Percentiles rank a stretch among this genome's conserved stretches.
These are phyloP conservation scores for Ciborinia camelliae DNA, from an alignment of 2,329 filamentous ascomycete genomes.

Conservation along the genomic window DNA sequence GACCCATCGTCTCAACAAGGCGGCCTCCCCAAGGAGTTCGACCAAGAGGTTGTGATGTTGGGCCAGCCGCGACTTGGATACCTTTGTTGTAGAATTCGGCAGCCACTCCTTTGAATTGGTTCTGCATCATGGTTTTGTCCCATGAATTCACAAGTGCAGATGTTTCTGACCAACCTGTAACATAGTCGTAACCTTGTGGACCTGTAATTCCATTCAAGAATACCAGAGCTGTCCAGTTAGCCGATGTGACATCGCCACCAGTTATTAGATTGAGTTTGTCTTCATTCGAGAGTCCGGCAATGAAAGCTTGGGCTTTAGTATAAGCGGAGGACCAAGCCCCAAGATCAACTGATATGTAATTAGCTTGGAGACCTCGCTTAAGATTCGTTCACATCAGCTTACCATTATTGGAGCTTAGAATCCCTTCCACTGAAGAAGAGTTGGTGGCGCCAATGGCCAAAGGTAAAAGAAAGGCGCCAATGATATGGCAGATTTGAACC, in stretches of 20 bases:
- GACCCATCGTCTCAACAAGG: constrained; percentile 23
- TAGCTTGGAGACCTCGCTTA: not conserved
- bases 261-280: constrained; percentile 44
- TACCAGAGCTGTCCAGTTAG: constrained; percentile 25
- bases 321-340: constrained; percentile 40
- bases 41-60: constrained; percentile 24
- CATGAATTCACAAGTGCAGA: constrained; percentile 22
- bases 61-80: constrained; percentile 22
- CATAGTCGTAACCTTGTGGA: constrained; percentile 25
- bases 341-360: constrained; percentile 20
- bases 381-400: not conserved
- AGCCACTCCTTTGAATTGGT: constrained; percentile 23
- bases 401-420: not conserved
- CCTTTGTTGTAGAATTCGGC: constrained; percentile 26
- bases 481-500: constrained; percentile 5
- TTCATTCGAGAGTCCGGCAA: constrained; percentile 41
- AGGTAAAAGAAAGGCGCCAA: constrained; percentile 7
- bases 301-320: constrained; percentile 40
- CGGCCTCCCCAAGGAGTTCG: constrained; percentile 25
- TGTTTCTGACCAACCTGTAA: constrained; percentile 21
- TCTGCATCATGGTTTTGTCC: constrained; percentile 23
- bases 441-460: not conserved
- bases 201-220: constrained; percentile 23
- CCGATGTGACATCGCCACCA: constrained; percentile 27
- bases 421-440: not conserved